Evolutionary conservation across 2,329 filamentous ascomycete genomes (phyloP).

Genomic region (Trichoderma simmonsii): DNA sequence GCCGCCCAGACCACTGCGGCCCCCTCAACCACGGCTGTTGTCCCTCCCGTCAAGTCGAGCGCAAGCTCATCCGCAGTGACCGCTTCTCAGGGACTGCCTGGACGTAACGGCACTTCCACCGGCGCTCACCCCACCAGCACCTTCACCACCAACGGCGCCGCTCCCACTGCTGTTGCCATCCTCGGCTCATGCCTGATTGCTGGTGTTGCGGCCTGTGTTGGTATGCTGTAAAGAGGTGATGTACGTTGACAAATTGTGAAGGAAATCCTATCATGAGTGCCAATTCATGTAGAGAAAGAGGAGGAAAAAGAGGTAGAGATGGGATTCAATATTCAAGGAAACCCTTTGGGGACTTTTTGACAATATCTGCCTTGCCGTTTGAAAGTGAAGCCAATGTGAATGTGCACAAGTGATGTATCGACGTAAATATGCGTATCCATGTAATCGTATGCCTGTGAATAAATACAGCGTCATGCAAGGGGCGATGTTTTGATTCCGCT

Average conservation of each 20-base stretch:
- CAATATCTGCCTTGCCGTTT: not conserved
- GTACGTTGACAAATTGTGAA: not conserved
- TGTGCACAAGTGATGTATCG: not conserved
- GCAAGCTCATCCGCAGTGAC: not conserved
- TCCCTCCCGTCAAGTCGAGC: not conserved
- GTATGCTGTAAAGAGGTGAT: constrained; percentile 25
- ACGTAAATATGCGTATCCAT: not conserved
- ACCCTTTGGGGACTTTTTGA: not conserved
- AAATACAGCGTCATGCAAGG: not conserved
- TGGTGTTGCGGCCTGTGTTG: constrained; percentile 30
- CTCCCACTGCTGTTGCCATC: constrained; percentile 27
- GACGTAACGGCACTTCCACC: constrained; percentile 1
- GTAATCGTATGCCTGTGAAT: not conserved
- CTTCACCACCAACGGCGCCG: constrained; percentile 18
- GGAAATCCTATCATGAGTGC: not conserved
- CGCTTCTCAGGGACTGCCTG: not conserved
- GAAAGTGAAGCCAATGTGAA: not conserved
- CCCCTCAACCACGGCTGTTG: not conserved
- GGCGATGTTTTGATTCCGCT: not conserved
- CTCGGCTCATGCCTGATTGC: constrained; percentile 27
- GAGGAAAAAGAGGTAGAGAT: not conserved
- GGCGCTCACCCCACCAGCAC: not conserved
- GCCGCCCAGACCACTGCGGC: not conserved
- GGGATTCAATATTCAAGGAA: not conserved
- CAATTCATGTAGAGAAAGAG: not conserved